Percentiles rank a stretch among this genome's conserved stretches.
These are phyloP conservation scores for Aurifilum marmelostoma DNA, from an alignment of 2,329 filamentous ascomycete genomes.

Conservation along the genomic window DNA sequence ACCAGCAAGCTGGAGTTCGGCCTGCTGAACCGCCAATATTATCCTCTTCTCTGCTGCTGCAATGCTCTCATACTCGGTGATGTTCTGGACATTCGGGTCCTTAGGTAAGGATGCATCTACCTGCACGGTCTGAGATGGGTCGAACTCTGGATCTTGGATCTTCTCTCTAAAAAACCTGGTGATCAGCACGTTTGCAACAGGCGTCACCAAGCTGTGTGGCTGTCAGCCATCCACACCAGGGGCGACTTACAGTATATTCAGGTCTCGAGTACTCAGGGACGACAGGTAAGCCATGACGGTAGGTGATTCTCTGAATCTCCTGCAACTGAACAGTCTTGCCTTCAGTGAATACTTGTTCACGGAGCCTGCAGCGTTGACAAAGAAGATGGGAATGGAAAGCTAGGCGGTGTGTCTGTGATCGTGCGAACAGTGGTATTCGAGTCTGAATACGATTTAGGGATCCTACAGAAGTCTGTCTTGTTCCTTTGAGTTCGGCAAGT, in stretches of 20 bases:
- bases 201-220: background rate
- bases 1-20: constrained; percentile 57
- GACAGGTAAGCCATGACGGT: constrained; percentile 50
- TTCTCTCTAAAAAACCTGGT: constrained; percentile 46
- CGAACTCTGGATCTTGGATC: constrained; percentile 68
- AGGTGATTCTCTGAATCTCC: background rate
- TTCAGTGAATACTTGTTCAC: too few relatives aligned
- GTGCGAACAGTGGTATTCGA: background rate
- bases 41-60: constrained; percentile 56
- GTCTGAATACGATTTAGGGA: background rate
- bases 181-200: constrained; percentile 12
- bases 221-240: background rate
- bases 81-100: constrained; percentile 60
- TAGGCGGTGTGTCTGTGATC: background rate
- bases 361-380: background rate
- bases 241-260: constrained; percentile 54
- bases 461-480: background rate
- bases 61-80: constrained; percentile 54
- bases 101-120: constrained; percentile 58
- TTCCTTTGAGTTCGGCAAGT: background rate
- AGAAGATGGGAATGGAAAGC: background rate
- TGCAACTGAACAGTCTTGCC: background rate
- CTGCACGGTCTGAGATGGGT: constrained; percentile 57
- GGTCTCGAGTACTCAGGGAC: constrained; percentile 59
- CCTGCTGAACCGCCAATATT: constrained; percentile 56